phyloP scores from a whole-genome alignment of 768 basidiomycete species.

The Rhizopogon sp. region DNA sequence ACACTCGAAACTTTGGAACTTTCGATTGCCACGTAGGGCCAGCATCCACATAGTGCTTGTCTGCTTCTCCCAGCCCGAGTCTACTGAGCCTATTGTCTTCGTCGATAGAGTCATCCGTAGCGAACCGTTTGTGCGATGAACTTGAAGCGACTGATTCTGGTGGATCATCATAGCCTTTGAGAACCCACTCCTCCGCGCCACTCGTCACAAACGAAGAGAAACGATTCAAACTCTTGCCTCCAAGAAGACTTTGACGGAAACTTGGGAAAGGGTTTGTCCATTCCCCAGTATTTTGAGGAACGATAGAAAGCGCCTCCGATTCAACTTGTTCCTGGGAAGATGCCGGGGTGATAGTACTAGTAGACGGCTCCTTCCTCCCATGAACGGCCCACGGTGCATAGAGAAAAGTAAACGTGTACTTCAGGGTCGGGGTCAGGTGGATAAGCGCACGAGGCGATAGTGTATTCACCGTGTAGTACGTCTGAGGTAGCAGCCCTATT shows the following conservation, averaged over 20 bases:
- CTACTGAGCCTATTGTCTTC: constrained; percentile 35
- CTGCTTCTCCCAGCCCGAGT: constrained; percentile 50
- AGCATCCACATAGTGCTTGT: constrained; percentile 65
- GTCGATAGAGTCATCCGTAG: constrained; percentile 31
- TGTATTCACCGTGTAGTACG: constrained; percentile 65
- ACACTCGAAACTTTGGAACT: constrained; percentile 64
- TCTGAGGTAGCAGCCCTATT: constrained; percentile 62
- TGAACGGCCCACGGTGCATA: constrained; percentile 36
- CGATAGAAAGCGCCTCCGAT: constrained; percentile 33
- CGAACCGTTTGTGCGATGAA: constrained; percentile 19
- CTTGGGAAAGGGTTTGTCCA: constrained; percentile 56
- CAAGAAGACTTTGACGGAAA: constrained; percentile 65
- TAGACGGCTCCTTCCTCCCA: constrained; percentile 30
- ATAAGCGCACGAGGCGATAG: neutral
- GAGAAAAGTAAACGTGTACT: constrained; percentile 67
- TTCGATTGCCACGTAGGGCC: constrained; percentile 73
- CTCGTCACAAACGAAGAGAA: constrained; percentile 85
- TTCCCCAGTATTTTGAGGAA: constrained; percentile 70
- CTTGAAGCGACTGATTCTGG: constrained; percentile 25
- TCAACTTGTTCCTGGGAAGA: constrained; percentile 20
- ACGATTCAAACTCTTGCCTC: constrained; percentile 76
- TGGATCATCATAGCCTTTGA: constrained; percentile 48
- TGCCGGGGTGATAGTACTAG: constrained; percentile 45
- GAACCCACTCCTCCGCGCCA: constrained; percentile 78
- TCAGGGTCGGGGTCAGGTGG: constrained; percentile 2